Evolutionary conservation across 495 filamentous ascomycete genomes (phyloP).

Genomic region (Glutinoglossum americanum): DNA sequence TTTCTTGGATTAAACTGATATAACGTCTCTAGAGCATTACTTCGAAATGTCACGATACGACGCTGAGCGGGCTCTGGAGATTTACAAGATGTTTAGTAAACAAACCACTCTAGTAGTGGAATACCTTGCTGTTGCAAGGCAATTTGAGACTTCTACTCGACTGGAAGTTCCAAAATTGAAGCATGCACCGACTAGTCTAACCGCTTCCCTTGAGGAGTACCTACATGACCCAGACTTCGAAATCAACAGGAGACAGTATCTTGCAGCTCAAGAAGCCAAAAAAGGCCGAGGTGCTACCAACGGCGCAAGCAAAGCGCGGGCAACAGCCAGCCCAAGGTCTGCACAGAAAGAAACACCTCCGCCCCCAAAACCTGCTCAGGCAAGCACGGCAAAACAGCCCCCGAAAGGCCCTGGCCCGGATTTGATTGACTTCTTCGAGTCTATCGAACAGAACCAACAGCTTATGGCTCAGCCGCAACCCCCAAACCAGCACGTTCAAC

Average conservation of each 20-base stretch:
- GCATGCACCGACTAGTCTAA: constrained; percentile 82
- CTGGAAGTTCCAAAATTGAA: constrained; percentile 94
- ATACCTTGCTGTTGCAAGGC: constrained; percentile 67
- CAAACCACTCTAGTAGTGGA: constrained; percentile 86
- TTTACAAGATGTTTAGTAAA: constrained; percentile 81
- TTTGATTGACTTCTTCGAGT: constrained; percentile 96
- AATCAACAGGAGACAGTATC: constrained; percentile 73
- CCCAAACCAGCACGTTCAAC: constrained; percentile 19
- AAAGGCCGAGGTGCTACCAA: constrained; percentile 27
- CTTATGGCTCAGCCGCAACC: constrained; percentile 32
- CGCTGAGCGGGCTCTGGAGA: constrained; percentile 73
- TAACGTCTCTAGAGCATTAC: constrained; percentile 50
- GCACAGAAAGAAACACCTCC: constrained; percentile 10
- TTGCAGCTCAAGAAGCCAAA: constrained; percentile 69
- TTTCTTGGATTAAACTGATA: constrained; percentile 9
- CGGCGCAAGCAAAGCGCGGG: constrained; percentile 11
- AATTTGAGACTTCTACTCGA: constrained; percentile 76
- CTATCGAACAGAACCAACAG: constrained; percentile 84
- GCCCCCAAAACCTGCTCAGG: constrained; percentile 11
- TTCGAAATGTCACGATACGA: constrained; percentile 95
- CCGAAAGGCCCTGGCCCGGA: constrained; percentile 50
- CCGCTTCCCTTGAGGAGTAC: constrained; percentile 81
- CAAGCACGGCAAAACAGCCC: constrained; percentile 12
- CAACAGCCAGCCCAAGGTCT: constrained; percentile 13
- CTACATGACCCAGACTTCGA: constrained; percentile 93